Conservation (phyloP, 208 protist species). For the Acanthamoeba triangularis region DNA sequence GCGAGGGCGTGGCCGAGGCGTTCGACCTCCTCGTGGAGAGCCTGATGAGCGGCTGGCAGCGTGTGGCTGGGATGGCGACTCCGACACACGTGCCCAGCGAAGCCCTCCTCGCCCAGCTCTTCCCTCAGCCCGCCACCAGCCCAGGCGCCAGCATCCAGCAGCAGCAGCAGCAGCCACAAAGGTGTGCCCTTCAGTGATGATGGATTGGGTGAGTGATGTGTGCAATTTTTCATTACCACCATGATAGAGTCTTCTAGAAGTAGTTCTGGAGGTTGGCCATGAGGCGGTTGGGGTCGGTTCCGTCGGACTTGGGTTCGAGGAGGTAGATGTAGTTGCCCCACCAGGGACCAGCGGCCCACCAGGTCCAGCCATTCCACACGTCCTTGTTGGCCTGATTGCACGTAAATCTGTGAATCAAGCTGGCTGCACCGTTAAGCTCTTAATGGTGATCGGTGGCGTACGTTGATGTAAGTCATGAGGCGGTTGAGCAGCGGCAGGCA, state of each 20-base stretch:
- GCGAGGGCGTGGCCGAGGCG: not conserved
- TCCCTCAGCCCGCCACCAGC: no score
- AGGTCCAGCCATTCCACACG: slow-evolving; percentile 28
- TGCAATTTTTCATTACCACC: no score
- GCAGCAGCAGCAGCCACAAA: no score
- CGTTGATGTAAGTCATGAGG: slow-evolving; percentile 35
- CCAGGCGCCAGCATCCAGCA: no score
- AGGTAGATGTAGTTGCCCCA: not conserved
- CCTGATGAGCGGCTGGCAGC: not conserved
- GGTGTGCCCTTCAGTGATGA: no score
- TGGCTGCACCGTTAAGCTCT: no score
- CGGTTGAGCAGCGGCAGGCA: not conserved
- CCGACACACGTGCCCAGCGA: not conserved
- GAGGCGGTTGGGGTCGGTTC: slow-evolving; percentile 16
- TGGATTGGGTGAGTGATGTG: no score
- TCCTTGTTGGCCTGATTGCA: slow-evolving; percentile 1
- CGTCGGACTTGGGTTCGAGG: not conserved
- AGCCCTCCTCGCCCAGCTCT: not conserved
- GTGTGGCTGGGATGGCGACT: not conserved
- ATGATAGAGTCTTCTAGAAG: no score
- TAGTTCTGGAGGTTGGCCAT: slow-evolving; percentile 16
- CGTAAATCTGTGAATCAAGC: no score
- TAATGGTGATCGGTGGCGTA: no score
- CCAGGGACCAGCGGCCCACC: slow-evolving; percentile 28
- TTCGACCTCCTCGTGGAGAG: not conserved